Evolutionary conservation across 2,329 filamentous ascomycete species (phyloP).

Genomic region (Stagonosporopsis cucurbitacearum): DNA sequence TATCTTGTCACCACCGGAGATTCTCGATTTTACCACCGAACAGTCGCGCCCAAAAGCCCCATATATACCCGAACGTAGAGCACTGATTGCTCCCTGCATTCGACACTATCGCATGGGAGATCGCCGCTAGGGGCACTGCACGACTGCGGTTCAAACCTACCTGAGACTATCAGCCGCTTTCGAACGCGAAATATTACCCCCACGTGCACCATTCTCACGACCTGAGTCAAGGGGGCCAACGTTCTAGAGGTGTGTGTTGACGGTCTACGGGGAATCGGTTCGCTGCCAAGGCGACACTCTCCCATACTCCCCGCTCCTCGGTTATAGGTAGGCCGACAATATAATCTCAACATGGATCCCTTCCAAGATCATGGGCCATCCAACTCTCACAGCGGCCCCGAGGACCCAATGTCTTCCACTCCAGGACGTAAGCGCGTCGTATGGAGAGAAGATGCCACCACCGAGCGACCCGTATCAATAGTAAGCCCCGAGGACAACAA

Average conservation of each 20-base stretch:
- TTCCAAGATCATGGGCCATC: conserved; percentile 29
- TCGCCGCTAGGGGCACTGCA: conserved; percentile 27
- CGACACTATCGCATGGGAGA: conserved; percentile 21
- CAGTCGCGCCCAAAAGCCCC: conserved; percentile 20
- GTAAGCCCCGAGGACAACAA: conserved; percentile 32
- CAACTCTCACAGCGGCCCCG: conserved; percentile 23
- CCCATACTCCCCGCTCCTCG: conserved; percentile 3
- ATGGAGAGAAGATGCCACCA: conserved; percentile 35
- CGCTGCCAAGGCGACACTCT: conserved; percentile 10
- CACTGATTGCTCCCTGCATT: conserved; percentile 25
- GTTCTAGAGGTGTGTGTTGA: conserved; percentile 22
- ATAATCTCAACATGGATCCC: conserved; percentile 39
- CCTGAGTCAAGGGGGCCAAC: conserved; percentile 23
- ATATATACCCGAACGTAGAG: conserved; percentile 28
- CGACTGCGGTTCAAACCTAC: conserved; percentile 19
- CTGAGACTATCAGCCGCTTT: conserved; percentile 22
- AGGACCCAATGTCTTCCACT: conserved; percentile 38
- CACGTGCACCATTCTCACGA: conserved; percentile 24
- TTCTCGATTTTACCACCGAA: conserved; percentile 6
- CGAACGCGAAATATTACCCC: conserved; percentile 20
- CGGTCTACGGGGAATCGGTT: conserved; percentile 11
- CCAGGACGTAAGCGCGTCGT: conserved; percentile 45
- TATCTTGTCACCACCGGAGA: conserved; percentile 8
- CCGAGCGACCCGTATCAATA: conserved; percentile 20
- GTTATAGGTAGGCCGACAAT: conserved; percentile 19